Evolutionary conservation across 2,329 filamentous ascomycete species (phyloP), one percentile per base, ranked within the genome.

Genomic region (Xylariaceae sp.): DNA sequence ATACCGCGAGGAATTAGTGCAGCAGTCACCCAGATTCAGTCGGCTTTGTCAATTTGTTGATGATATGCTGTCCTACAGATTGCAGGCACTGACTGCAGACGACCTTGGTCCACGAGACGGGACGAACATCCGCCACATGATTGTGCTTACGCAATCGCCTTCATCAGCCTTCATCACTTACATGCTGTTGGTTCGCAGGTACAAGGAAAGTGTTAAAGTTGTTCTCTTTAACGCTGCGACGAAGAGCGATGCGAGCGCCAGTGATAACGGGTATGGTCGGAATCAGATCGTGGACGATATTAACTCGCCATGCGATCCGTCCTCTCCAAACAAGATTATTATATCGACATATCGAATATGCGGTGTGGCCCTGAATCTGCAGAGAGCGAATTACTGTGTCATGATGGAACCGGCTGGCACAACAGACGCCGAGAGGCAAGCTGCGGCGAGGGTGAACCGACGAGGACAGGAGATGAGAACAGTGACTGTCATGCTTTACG

Each of bases 381-480:
- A 57, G 42, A 50, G 47, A 45, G 53, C 50, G 13, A 55, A 55
- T 16, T 58, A 58, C 31, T 55, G 47, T 45, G 22, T 57, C 14
- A 36, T 57, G 49, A 49, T 55, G 19, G 50, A 58, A 42, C 53
- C 45, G 38, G 53, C 53, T 19, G 19, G 55, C 6, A 19, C 38
- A 13, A 45, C 38, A 2, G 22, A 47, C 2, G 45, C 42, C 22
- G 53, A 58, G 19, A 31, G 3, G 6, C 52, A 55, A 31, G 55
- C 47, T n/a, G 50, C 50, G 5, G 53, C 50, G 28, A 48, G 48
- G 16, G 45, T 58, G 2, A 54, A 55, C 31, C 44, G 55, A 40
- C 45, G 50, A 9, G 53, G 53, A 14, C 53, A 58, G 33, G 2
- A 31, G n/a, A 49, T 55, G 48, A 42, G 39, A 34, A 16, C 52